Evolutionary conservation across 2,329 filamentous ascomycete species (phyloP), one percentile per base, ranked within the genome.

Genomic region (Orbilia ellipsospora): DNA sequence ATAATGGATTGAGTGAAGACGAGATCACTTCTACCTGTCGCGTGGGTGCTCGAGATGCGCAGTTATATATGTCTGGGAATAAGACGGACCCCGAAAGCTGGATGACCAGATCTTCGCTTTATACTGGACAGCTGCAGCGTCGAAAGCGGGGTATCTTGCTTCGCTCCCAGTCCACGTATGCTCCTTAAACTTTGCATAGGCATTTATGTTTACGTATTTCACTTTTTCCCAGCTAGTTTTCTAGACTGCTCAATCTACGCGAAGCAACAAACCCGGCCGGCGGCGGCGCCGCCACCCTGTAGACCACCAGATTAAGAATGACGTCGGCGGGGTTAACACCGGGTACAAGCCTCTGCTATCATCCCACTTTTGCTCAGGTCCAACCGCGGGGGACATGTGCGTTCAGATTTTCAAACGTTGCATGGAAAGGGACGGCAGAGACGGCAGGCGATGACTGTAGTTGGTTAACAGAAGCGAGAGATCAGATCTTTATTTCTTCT

Each of bases 141-240:
- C 16, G 50, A 55, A 48, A 63, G 66, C 66, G 66, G 66, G 66
- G 66, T 60, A 45, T 15, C 15, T 36, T 23, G 50, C 56, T 20
- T n/a, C 59, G 56, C 16, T 56, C 42, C 26, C 57, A 50, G 48
- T 63, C 57, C 50, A 70, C 50, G 57, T 55, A 70, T 18, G 36
- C 57, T 36, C 15, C 50, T 20, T 63, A 51, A 26, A 44, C 20
- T 28, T 31, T 36, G 8, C 13, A 48, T 48, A 15, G 13, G 16
- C 44, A 36, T 45, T 61, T 55, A 56, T 51, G 57, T 62, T 70
- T 70, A 70, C 66, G 66, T 70, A 70, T 52, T 69, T 69, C 44
- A 20, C 16, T 62, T 69, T 31, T 5, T 36, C 28, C 48, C 59
- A 31, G 23, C 16, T 52, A 18, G 45, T 12, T 52, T 68, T 69